Evolutionary conservation across 768 basidiomycete species (phyloP), one percentile per base, ranked within the genome.

Genomic region (Chalciporus piperatus): DNA sequence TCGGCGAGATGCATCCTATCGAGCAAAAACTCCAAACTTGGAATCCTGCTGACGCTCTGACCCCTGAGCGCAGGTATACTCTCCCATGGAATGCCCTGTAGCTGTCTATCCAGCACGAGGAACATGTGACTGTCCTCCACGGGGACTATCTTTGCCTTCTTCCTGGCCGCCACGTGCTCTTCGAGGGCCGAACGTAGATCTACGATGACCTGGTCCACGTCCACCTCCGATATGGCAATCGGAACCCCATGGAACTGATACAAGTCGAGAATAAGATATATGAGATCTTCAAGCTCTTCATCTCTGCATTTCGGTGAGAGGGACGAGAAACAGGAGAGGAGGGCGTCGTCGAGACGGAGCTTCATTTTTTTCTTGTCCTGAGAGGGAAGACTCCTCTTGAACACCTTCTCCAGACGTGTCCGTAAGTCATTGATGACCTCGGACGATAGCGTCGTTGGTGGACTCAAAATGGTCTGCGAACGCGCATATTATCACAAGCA

Each of bases 11-110:
- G 73, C 41, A 98, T 57, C 23, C 95, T 80, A 65, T 99, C 97
- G 20, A 89, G 69, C 17, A 99, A 73, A 75, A 98, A 98, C 50
- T 90, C 81, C 35, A 94, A 65, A 32, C 87, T 91, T 2, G 97
- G 97, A 56, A 98, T 84, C n/a, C 97, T 86, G 64, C 91, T 94
- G 63, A 98, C 80, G 47, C 93, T 90, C 44, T 85, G 77, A 9
- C 88, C 91, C 38, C 91, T 79, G 11, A 98, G 72, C 38, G 86
- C 79, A 0, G 96, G 94, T 13, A 98, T 82, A 22, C 89, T 95
- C 70, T 98, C 97, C 96, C 96, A 98, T 2, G 97, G 95, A 49
- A 98, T 76, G 0, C 84, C 82, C 62, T 94, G 91, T 11, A 95
- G 72, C 52, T 89, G 85, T 70, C 90, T 91, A 69, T 98, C 97